Evolutionary conservation across 1,284 basidiomycete species (phyloP), one percentile per base, ranked within the genome.

Genomic region (Ustilago hordei): DNA sequence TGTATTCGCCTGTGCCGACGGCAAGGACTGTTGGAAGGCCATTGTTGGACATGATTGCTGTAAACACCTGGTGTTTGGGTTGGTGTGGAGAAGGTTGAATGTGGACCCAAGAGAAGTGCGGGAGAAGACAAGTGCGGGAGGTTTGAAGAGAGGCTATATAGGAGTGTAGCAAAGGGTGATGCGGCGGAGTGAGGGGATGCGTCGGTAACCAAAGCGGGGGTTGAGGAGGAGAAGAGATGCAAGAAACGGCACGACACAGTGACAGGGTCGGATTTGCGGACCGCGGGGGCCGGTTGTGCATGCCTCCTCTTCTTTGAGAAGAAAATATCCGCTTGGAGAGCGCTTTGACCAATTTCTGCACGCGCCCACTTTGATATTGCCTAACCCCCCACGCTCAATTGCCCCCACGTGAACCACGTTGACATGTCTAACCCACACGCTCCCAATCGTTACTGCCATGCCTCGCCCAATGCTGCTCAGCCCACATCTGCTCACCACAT

Each of bases 1-100:
- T 96, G 87, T 96, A 80, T 55, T 80, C 78, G 47, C 78, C 78
- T 15, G 72, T 78, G 39, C 78, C 78, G 6, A 75, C 69, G 38
- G 66, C 66, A 23, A 75, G 69, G 8, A 80, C 62, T 1, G 72
- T 72, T 1, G 78, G 78, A n/a, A 77, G 55, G 2, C 75, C 75
- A 9, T 41, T n/a, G 39, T 28, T 45, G 5, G 55, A 41, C 55
- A 57, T 57, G n/a, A 23, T 57, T 17, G 15, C 17, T 57, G 31
- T 32, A 5, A 15, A 8, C n/a, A 17, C 31, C 11, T 13, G 34
- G 8, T 34, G 9, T 3, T 13, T 38, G 34, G n/a, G 53, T n/a
- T 4, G 28, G 52, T 6, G 17, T 15, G 4, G 64, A 56, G 1
- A 32, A 28, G n/a, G 13, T 31, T 31, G 45, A 7, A 4, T 19